Evolutionary conservation across 1,284 basidiomycete species (phyloP), one percentile per base, ranked within the genome.

Genomic region (Stygiomarasmius scandens): DNA sequence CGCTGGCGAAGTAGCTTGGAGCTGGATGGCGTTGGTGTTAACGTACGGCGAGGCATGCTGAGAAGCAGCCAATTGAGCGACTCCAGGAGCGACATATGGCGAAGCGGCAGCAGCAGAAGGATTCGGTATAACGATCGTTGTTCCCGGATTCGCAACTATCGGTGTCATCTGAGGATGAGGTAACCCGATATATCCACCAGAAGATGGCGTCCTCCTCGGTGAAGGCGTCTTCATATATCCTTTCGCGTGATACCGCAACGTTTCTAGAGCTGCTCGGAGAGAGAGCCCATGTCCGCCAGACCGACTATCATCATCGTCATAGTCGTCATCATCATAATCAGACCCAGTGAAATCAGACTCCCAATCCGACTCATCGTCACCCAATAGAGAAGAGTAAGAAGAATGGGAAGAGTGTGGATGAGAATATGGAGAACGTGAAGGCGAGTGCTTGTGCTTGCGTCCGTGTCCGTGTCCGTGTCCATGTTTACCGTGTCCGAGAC

Each of bases 291-390:
- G 25, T 16, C 16, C 3, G 12, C 14, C 14, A 32, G 16, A 19
- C 24, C 2, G 3, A 2, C 3, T n/a, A n/a, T 12, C 8, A 29
- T 49, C 48, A 16, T 8, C 8, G 22, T n/a, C 47, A 43, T 49
- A 41, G 32, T 56, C 49, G 38, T 46, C 41, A 11, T 50, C 47
- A 24, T 51, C 49, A 29, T 36, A 24, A 41, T 45, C 23, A 24
- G 32, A 25, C 12, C 20, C 27, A 27, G 8, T 41, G 14, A 16
- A 12, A 12, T 41, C 38, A 4, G 38, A 9, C 4, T 41, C 38
- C 38, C 38, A 41, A n/a, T 16, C n/a, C 38, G 16, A 41, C 8
- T 41, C 38, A n/a, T n/a, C 16, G 38, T 41, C 38, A 16, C 16
- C 38, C 38, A 41, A 12, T 4, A 41, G n/a, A 6, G 38, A 41